These are phyloP conservation scores for Coemansia sp. DNA, from an alignment of 192 early-diverging fungal species.

Conservation along the genomic window DNA sequence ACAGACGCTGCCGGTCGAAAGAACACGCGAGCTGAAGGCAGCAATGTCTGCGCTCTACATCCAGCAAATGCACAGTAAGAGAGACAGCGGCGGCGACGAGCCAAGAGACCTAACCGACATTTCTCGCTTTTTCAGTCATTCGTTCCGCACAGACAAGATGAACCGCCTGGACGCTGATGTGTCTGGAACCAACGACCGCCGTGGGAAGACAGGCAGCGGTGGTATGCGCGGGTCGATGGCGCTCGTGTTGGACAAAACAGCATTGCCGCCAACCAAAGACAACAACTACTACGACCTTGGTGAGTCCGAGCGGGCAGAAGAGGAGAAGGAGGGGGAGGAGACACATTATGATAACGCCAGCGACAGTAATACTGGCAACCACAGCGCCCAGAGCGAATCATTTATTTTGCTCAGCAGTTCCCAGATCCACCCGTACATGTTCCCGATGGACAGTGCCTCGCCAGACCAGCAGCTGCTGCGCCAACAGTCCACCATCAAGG, in stretches of 20 bases:
- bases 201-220: not conserved
- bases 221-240: slow-evolving; percentile 43
- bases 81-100: not conserved
- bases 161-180: not conserved
- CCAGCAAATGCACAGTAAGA: slow-evolving; percentile 1
- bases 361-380: slow-evolving; percentile 1
- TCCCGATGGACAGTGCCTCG: slow-evolving; percentile 4
- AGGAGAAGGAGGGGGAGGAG: too few relatives aligned
- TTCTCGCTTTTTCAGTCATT: slow-evolving; percentile 35
- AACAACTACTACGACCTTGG: too few relatives aligned
- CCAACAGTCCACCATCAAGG: slow-evolving; percentile 3
- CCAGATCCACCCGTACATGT: slow-evolving; percentile 26
- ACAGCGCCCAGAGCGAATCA: slow-evolving; percentile 43
- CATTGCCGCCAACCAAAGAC: not conserved
- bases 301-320: too few relatives aligned
- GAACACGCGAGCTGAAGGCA: slow-evolving; percentile 18
- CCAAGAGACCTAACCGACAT: slow-evolving; percentile 12
- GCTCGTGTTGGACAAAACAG: slow-evolving; percentile 22
- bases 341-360: not conserved
- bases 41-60: slow-evolving; percentile 1
- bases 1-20: slow-evolving; percentile 29
- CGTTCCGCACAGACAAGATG: slow-evolving; percentile 38
- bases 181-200: not conserved
- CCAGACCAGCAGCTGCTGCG: not conserved
- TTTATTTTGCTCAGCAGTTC: slow-evolving; percentile 52